phyloP scores from a whole-genome alignment of 768 basidiomycete genomes.

The Russula sp. region DNA sequence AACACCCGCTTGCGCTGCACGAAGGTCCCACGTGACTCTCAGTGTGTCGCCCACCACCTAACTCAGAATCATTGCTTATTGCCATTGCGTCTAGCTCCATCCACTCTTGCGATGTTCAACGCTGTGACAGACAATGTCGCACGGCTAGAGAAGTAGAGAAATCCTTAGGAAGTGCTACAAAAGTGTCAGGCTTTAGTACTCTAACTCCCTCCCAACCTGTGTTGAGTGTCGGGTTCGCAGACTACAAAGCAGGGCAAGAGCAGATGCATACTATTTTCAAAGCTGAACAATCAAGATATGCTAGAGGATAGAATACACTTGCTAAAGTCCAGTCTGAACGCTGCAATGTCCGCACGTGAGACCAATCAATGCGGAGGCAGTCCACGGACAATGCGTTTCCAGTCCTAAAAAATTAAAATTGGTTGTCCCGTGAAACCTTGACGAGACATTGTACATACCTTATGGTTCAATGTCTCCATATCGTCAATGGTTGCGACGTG shows the following conservation, averaged over 20 bases:
- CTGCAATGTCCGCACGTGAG: background rate
- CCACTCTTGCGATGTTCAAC: constrained; percentile 44
- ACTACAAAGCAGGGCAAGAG: background rate
- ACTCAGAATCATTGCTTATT: background rate
- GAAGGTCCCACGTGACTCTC: background rate
- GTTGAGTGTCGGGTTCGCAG: background rate
- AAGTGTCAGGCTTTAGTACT: background rate
- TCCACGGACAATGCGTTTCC: constrained; percentile 31
- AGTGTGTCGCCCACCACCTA: background rate
- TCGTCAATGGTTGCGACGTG: constrained; percentile 56
- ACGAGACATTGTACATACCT: constrained; percentile 38
- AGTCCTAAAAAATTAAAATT: constrained; percentile 27
- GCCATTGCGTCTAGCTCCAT: constrained; percentile 31
- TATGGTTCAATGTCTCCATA: constrained; percentile 60
- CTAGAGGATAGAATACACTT: background rate
- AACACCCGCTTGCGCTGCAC: constrained; percentile 31
- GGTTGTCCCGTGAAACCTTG: background rate
- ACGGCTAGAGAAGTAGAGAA: constrained; percentile 12
- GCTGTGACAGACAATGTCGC: constrained; percentile 51
- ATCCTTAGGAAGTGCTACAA: background rate
- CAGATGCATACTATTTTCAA: background rate
- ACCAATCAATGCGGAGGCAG: constrained; percentile 24
- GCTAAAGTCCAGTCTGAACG: background rate
- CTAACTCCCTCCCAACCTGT: background rate
- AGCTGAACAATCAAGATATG: background rate